phyloP scores from a whole-genome alignment of 306 rosid species.

The Pyrus betulifolia region DNA sequence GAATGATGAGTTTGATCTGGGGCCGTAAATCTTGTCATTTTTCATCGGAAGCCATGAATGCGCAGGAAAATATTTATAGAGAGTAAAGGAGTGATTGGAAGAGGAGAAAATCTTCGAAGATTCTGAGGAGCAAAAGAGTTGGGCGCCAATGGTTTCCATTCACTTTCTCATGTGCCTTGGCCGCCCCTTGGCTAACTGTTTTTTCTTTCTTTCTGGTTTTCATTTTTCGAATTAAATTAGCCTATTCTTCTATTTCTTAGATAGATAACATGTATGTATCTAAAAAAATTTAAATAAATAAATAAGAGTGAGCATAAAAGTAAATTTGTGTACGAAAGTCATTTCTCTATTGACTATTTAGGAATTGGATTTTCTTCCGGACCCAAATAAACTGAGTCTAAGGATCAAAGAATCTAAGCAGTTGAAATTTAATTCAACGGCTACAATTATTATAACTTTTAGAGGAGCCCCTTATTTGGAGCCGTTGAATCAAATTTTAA shows the following conservation, averaged over 20 bases:
- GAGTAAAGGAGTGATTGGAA: not conserved
- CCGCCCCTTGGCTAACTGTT: not conserved
- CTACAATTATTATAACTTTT: no score
- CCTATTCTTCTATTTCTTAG: no score
- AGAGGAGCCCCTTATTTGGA: accelerated
- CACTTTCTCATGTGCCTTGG: not conserved
- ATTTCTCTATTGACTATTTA: no score
- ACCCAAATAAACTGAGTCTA: no score
- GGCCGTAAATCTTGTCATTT: conserved; percentile 34
- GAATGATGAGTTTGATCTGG: conserved; percentile 20
- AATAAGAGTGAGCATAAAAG: no score
- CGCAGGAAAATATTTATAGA: conserved; percentile 10
- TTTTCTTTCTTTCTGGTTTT: not conserved
- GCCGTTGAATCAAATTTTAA: no score
- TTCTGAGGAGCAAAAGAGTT: conserved; percentile 18
- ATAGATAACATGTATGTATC: no score
- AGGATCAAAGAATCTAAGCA: no score
- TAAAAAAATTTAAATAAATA: no score
- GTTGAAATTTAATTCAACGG: no score
- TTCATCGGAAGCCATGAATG: not conserved
- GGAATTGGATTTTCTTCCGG: accelerated
- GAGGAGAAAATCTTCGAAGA: not conserved
- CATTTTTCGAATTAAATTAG: not conserved
- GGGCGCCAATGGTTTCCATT: conserved; percentile 55
- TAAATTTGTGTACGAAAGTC: no score